phyloP scores from a whole-genome alignment of 805 yeast genomes.

The Starmerella apis region DNA sequence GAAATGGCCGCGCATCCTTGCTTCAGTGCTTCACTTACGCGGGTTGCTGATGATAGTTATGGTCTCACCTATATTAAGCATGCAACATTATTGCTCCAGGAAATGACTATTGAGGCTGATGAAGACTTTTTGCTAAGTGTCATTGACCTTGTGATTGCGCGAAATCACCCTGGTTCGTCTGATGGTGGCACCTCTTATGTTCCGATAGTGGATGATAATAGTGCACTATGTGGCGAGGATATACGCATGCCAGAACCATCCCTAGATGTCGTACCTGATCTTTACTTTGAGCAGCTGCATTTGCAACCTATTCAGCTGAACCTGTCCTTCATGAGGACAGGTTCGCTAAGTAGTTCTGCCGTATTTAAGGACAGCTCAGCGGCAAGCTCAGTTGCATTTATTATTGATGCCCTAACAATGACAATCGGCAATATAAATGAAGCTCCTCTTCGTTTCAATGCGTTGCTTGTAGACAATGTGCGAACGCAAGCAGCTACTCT shows the following conservation, averaged over 20 bases:
- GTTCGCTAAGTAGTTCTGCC: conserved; percentile 49
- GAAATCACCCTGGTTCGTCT: conserved; percentile 1
- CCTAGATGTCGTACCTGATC: conserved; percentile 39
- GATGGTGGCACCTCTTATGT: neutral
- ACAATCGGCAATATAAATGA: conserved; percentile 95
- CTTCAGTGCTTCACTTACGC: conserved; percentile 71
- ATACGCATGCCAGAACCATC: conserved; percentile 59
- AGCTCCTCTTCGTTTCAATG: conserved; percentile 85
- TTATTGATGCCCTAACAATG: conserved; percentile 82
- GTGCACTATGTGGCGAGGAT: conserved; percentile 41
- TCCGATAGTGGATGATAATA: conserved; percentile 29
- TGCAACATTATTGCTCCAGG: conserved; percentile 82
- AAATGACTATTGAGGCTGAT: conserved; percentile 82
- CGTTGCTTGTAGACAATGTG: conserved; percentile 77
- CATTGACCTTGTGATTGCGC: conserved; percentile 52
- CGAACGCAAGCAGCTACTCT: conserved; percentile 74
- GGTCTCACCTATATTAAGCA: conserved; percentile 86
- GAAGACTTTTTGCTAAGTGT: conserved; percentile 82
- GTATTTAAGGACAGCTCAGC: conserved; percentile 37
- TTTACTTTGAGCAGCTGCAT: conserved; percentile 86
- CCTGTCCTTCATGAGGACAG: conserved; percentile 72
- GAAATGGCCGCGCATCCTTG: conserved; percentile 88
- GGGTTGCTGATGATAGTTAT: conserved; percentile 77
- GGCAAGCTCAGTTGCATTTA: conserved; percentile 34
- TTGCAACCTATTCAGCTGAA: conserved; percentile 85